These are phyloP conservation scores for Xylaria sp. DNA, from an alignment of 495 filamentous ascomycete genomes.

Conservation along the genomic window DNA sequence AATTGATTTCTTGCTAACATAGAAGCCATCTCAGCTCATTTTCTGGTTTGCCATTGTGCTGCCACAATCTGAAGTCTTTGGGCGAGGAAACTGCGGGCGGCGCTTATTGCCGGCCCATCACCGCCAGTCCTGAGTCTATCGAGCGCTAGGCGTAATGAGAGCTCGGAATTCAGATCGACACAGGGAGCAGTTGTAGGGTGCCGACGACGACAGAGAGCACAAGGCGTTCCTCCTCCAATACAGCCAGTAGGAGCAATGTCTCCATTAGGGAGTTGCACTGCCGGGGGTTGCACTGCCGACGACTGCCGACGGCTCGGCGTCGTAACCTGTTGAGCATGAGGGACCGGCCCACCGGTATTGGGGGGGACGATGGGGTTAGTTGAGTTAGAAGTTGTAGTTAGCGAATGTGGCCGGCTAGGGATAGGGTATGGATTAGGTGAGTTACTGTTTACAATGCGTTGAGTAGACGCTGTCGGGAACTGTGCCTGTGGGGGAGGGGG, in stretches of 20 bases:
- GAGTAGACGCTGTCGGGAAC: neutral
- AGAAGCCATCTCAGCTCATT: neutral
- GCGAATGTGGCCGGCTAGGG: conserved; percentile 1
- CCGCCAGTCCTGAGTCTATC: conserved; percentile 33
- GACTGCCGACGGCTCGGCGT: neutral
- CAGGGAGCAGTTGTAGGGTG: conserved; percentile 41
- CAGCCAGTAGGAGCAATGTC: conserved; percentile 12
- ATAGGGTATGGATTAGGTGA: neutral
- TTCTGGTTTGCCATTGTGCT: neutral
- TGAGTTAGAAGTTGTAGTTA: neutral
- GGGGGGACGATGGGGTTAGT: neutral
- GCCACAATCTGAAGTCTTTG: conserved; percentile 28
- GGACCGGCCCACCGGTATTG: neutral
- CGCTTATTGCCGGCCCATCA: neutral
- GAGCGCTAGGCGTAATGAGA: conserved; percentile 40
- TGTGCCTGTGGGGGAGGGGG: neutral
- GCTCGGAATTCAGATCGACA: conserved; percentile 42
- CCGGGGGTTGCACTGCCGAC: neutral
- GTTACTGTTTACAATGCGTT: conserved; percentile 2
- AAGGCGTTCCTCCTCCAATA: conserved; percentile 29
- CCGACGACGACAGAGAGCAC: conserved; percentile 41
- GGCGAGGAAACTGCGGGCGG: conserved; percentile 21
- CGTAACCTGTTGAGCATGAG: neutral
- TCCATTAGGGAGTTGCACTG: conserved; percentile 27
- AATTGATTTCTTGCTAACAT: neutral